A percentile compares a stretch with the other conserved stretches of the same genome.
phyloP scores from a whole-genome alignment of 345 rosid genomes.

The Moricandia moricandioides region DNA sequence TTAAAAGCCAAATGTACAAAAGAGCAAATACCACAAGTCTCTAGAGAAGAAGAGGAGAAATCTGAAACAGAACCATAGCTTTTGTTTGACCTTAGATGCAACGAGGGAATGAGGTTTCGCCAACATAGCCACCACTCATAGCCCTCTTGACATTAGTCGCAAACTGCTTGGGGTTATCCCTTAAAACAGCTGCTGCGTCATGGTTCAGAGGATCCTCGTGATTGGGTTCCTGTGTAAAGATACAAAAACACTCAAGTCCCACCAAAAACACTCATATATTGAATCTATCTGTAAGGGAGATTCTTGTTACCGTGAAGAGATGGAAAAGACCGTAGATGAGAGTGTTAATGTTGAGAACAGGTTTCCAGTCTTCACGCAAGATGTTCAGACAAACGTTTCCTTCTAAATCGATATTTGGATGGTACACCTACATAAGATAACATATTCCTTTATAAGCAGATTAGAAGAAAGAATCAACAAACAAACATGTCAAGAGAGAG shows the following conservation, averaged over 20 bases:
- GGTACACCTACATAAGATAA: constrained; percentile 56
- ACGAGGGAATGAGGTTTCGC: constrained; percentile 60
- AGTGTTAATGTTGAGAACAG: constrained; percentile 92
- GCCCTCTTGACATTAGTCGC: constrained; percentile 68
- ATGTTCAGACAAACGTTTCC: constrained; percentile 94
- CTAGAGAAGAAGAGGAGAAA: not conserved
- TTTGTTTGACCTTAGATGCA: constrained; percentile 42
- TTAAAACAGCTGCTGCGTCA: constrained; percentile 83
- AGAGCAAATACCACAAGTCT: not conserved
- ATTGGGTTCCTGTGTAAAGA: constrained; percentile 71
- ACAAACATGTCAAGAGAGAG: not conserved
- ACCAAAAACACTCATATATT: too few species aligned
- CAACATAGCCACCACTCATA: constrained; percentile 75
- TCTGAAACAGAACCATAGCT: not conserved
- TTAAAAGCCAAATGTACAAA: constrained; percentile 20
- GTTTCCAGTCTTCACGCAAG: constrained; percentile 98
- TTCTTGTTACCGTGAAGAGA: constrained; percentile 74
- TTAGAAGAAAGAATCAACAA: not conserved
- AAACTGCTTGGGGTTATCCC: constrained; percentile 73
- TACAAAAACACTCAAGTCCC: not conserved
- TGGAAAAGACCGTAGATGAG: constrained; percentile 84
- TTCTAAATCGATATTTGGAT: constrained; percentile 95
- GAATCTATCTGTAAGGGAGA: not conserved
- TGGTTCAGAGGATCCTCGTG: constrained; percentile 92
- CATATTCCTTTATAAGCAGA: not conserved